These are phyloP conservation scores for Senna siamea DNA, from an alignment of 306 rosid species.

Conservation along the genomic window DNA sequence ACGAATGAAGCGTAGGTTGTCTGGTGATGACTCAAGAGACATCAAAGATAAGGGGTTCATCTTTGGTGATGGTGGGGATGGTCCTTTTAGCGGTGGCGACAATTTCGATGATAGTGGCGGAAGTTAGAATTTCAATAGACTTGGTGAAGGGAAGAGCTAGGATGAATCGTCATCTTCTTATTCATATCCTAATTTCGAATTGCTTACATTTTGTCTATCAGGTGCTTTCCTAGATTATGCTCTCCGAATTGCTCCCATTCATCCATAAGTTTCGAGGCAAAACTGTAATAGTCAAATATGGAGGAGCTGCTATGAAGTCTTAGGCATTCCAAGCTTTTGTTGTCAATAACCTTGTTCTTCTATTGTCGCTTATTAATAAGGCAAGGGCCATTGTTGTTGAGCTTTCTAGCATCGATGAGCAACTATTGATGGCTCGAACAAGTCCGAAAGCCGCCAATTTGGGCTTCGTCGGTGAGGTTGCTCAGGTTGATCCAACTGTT, in stretches of 20 bases:
- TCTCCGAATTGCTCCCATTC: constrained; percentile 90
- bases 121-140: constrained; percentile 74
- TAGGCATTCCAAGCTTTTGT: constrained; percentile 77
- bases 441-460: constrained; percentile 65
- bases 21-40: constrained; percentile 51
- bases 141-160: constrained; percentile 66
- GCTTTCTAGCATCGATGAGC: constrained; percentile 83
- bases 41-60: constrained; percentile 51
- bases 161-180: constrained; percentile 66
- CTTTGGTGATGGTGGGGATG: constrained; percentile 58
- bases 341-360: constrained; percentile 90
- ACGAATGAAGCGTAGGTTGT: constrained; percentile 60
- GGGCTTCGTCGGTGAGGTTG: constrained; percentile 87
- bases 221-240: constrained; percentile 83
- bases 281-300: constrained; percentile 86
- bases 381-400: constrained; percentile 88
- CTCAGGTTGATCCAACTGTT: constrained; percentile 63
- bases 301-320: constrained; percentile 97
- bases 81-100: constrained; percentile 34
- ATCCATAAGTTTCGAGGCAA: constrained; percentile 93
- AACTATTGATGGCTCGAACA: constrained; percentile 75
- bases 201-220: constrained; percentile 87
- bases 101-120: constrained; percentile 52
- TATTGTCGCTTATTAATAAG: constrained; percentile 71
- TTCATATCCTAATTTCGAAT: constrained; percentile 72